phyloP scores from a whole-genome alignment of 2,329 filamentous ascomycete genomes.

The Blastomyces emzantsi region DNA sequence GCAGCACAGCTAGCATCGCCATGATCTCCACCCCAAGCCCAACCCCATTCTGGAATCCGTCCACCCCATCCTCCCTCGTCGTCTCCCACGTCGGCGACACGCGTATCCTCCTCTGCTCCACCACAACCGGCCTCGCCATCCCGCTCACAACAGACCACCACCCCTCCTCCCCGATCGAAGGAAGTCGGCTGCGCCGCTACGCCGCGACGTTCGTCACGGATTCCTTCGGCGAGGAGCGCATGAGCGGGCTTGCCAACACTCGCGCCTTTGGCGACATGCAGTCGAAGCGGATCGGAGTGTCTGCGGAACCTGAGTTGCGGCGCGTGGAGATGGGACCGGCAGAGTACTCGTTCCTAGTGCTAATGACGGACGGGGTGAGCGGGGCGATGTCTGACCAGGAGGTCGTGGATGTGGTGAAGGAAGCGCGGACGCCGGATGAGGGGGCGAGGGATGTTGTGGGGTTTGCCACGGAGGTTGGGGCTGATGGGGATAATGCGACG shows the following conservation, averaged over 20 bases:
- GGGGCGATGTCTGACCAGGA: constrained; percentile 85
- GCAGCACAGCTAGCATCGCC: constrained; percentile 82
- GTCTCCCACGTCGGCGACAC: constrained; percentile 93
- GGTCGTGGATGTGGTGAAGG: constrained; percentile 91
- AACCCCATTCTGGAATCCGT: constrained; percentile 90
- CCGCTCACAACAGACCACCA: constrained; percentile 88
- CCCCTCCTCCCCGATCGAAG: constrained; percentile 76
- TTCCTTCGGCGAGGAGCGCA: constrained; percentile 94
- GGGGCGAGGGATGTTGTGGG: constrained; percentile 68
- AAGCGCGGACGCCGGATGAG: constrained; percentile 82
- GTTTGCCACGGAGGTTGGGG: constrained; percentile 78
- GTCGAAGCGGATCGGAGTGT: constrained; percentile 86
- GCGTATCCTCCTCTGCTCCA: constrained; percentile 80
- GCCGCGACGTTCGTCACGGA: constrained; percentile 84
- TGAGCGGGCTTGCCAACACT: constrained; percentile 86
- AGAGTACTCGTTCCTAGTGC: constrained; percentile 79
- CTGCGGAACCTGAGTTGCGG: constrained; percentile 81
- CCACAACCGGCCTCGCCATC: constrained; percentile 66
- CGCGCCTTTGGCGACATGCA: constrained; percentile 88
- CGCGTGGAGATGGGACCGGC: constrained; percentile 71
- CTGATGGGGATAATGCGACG: constrained; percentile 55
- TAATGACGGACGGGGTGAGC: constrained; percentile 82
- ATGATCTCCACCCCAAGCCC: constrained; percentile 88
- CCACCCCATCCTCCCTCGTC: constrained; percentile 70
- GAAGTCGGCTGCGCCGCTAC: constrained; percentile 72